These are phyloP conservation scores for Gymnopilus dilepis DNA, from an alignment of 768 basidiomycete genomes.

Conservation along the genomic window DNA sequence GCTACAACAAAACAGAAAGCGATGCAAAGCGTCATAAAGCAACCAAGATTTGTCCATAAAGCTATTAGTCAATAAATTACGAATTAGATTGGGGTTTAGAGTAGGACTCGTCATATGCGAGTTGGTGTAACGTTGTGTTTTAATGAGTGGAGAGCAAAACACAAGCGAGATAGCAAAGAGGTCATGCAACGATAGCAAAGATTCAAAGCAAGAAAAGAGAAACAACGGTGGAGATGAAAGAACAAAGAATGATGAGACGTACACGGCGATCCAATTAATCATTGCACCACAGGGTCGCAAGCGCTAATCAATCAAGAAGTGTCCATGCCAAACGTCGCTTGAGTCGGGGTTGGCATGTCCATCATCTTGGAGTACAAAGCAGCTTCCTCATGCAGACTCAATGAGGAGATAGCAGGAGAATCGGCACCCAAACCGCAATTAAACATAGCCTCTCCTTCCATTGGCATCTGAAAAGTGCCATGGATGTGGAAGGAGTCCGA, in stretches of 20 bases:
- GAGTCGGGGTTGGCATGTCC: background rate
- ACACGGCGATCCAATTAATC: background rate
- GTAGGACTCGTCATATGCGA: background rate
- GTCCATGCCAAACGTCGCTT: background rate
- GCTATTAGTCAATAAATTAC: no score
- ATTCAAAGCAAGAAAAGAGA: background rate
- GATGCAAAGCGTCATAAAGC: no score
- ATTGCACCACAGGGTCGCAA: background rate
- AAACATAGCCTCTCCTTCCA: background rate
- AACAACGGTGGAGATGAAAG: background rate
- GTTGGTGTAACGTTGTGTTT: background rate
- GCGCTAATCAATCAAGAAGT: background rate
- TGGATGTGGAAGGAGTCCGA: no score
- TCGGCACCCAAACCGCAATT: background rate
- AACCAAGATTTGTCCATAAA: no score
- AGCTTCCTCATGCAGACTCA: background rate
- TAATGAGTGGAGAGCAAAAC: background rate
- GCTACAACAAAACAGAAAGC: no score
- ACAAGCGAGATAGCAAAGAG: background rate
- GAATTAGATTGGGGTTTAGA: background rate
- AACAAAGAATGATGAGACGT: background rate
- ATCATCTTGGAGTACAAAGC: background rate
- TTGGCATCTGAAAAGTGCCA: no score
- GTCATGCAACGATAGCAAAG: background rate
- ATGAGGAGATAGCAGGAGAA: background rate